Evolutionary conservation across 1,139 yeast genomes (phyloP).

Genomic region (Meyerozyma elateridarum): DNA sequence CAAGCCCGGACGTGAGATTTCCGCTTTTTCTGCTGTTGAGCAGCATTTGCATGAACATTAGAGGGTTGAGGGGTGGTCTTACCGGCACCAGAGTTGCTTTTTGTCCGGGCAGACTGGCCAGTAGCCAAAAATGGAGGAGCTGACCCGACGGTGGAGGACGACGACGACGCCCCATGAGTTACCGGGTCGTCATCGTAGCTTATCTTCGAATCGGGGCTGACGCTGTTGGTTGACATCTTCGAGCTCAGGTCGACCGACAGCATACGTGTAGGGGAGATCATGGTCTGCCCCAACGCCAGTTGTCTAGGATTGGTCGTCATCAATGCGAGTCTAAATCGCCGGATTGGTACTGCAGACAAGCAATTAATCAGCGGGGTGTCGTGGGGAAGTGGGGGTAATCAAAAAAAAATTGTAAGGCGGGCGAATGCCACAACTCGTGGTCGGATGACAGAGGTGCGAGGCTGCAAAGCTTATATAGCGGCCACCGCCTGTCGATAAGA

Average conservation of each 20-base stretch:
- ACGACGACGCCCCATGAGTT: neutral
- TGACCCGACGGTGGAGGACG: slow-evolving; percentile 1
- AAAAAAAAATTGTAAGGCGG: no score
- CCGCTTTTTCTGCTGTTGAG: neutral
- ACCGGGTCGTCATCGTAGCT: neutral
- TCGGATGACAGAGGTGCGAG: neutral
- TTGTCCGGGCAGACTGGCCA: slow-evolving; percentile 1
- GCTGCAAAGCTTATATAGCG: neutral
- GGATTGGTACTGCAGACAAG: slow-evolving; percentile 3
- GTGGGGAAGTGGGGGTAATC: no score
- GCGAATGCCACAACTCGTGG: no score
- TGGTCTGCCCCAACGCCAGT: neutral
- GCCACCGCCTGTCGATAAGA: neutral
- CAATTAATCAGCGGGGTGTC: slow-evolving; percentile 5
- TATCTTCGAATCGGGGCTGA: slow-evolving; percentile 1
- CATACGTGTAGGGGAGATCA: slow-evolving; percentile 2
- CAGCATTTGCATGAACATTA: no score
- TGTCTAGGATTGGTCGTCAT: no score
- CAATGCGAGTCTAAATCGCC: no score
- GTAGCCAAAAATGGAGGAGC: neutral
- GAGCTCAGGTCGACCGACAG: slow-evolving; percentile 1
- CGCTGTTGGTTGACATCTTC: slow-evolving; percentile 1
- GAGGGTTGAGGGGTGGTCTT: no score
- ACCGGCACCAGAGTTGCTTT: neutral
- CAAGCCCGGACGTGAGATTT: slow-evolving; percentile 23